Evolutionary conservation across 805 yeast species (phyloP), one percentile per base, ranked within the genome.

Genomic region (Blastobotrys peoriensis): DNA sequence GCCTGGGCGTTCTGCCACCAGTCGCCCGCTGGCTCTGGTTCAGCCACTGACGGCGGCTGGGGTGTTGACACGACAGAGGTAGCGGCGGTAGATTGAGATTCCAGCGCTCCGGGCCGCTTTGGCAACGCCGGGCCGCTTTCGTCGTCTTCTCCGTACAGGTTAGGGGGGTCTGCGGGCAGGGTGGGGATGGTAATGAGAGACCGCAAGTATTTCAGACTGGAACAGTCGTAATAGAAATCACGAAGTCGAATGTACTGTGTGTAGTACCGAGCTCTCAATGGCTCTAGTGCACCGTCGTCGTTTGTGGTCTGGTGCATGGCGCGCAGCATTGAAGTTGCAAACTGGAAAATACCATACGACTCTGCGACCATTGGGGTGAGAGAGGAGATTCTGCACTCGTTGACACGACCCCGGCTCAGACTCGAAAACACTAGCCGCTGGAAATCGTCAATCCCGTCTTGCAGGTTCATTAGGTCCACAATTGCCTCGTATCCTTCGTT

Each of bases 401-500:
- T 64, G 43, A 73, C 65, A 21, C 76, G 73, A 15, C 81, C 74
- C 41, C 76, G 78, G 25, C 76, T 72, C 42, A 88, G 70, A 4
- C 83, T 73, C 0, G 94, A 80, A 59, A 91, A 83, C 8, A 89
- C 75, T 33, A 85, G 66, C 49, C 83, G 78, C 54, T 84, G 88
- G 48, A 86, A 78, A 49, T 82, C 83, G 59, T 86, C 91, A 43
- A 88, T 76, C 17, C 79, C 70, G 59, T 91, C 97, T 64, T 88
- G 96, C 45, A 91, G 68, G 37, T 79, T 78, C 86, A 87, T 81
- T 56, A 91, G 70, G 60, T 87, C 96, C 51, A 86, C 62, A 49
- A 91, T 79, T 0, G 95, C 81, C 59, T 91, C 95, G 61, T 83
- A 89, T 4, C 98, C 98, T 66, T 88, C 96, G 60, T 91, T 88